Evolutionary conservation across 1,284 basidiomycete genomes (phyloP).

Genomic region (Pulveroboletus sp.): DNA sequence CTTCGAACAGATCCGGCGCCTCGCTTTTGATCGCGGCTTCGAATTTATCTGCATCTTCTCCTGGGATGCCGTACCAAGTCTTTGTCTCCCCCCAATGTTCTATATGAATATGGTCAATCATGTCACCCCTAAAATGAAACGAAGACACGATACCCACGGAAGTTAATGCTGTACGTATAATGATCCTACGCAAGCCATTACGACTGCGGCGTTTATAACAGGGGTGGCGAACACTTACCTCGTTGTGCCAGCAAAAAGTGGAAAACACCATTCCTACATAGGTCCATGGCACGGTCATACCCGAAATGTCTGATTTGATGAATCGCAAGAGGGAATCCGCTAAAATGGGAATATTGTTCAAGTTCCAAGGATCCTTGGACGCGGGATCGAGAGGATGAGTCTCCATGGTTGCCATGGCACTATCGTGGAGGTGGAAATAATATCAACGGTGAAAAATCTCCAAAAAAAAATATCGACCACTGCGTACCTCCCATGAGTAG

Average conservation of each 20-base stretch:
- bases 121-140: constrained; percentile 19
- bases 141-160: constrained; percentile 60
- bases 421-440: constrained; percentile 38
- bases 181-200: constrained; percentile 68
- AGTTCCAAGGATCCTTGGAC: constrained; percentile 93
- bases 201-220: constrained; percentile 21
- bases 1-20: constrained; percentile 98
- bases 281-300: constrained; percentile 99
- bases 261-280: constrained; percentile 99
- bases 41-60: constrained; percentile 91
- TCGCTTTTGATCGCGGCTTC: constrained; percentile 94
- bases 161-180: constrained; percentile 96
- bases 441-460: constrained; percentile 35
- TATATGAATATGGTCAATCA: constrained; percentile 40
- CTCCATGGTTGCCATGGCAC: constrained; percentile 94
- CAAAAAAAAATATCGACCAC: constrained; percentile 14
- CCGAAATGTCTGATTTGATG: constrained; percentile 98
- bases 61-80: constrained; percentile 99
- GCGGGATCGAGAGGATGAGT: constrained; percentile 87
- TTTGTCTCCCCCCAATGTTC: constrained; percentile 99
- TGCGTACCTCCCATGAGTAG: constrained; percentile 89
- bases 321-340: constrained; percentile 86
- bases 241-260: constrained; percentile 99
- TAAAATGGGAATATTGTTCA: constrained; percentile 95
- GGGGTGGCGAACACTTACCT: constrained; percentile 52